Base-by-base conservation (phyloP, 2,329 filamentous ascomycete species). In the Corinectria fuckeliana region DNA sequence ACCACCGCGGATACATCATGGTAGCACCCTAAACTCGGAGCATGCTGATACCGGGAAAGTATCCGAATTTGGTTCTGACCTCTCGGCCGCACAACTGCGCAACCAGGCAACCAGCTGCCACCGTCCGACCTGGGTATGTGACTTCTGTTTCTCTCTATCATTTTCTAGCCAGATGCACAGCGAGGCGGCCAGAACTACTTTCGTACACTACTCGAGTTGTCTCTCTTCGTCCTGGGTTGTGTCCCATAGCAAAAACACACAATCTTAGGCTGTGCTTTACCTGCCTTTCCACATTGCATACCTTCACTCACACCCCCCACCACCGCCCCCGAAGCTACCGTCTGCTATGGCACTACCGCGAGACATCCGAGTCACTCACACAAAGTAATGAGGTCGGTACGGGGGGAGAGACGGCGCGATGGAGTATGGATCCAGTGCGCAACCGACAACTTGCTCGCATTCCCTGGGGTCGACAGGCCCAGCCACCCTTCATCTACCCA, bases 191-290 rank as follows among this genome's bases (percentile, higher is more conserved):
- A 39, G 23, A 45, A 18, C 28, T 20, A 49, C 26, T 34, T 47
- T 52, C 26, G 23, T 53, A 21, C 36, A 18, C 45, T 53, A 11
- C 16, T 36, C 18, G 42, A 44, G 36, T 65, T 65, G 55, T 57
- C 60, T 47, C 50, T 57, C 30, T 48, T 54, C 57, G 56, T 58
- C 56, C 50, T 58, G 57, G 60, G 50, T 56, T 56, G 61, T 60
- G 49, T 64, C 28, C 56, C 52, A 68, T 65, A 59, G 61, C 66
- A 70, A 69, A 60, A n/a, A 36, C 32, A 36, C 32, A 68, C 62
- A 70, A 68, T 70, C 53, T 68, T 62, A 62, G 68, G 60, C 54
- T 56, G 48, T 61, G 64, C 68, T 70, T 66, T 60, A 69, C 67
- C 56, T 66, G 21, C 57, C 49, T 62, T 56, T 66, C 60, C 41